A percentile compares a stretch with the other conserved stretches of the same genome.
These are phyloP conservation scores for Aspergillus sp. DNA, from an alignment of 2,329 filamentous ascomycete species.

Conservation along the genomic window DNA sequence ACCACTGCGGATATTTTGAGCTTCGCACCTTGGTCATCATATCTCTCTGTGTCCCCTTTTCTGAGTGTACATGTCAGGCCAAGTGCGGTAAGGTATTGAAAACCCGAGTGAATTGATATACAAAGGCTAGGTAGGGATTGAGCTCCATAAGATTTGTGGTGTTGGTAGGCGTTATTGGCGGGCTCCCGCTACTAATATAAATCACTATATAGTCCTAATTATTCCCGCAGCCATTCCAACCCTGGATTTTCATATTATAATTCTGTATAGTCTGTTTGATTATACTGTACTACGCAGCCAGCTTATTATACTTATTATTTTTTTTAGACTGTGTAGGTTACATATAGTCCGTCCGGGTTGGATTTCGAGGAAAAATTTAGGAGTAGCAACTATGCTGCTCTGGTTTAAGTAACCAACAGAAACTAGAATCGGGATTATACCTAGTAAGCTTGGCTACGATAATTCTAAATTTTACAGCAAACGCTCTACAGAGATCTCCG, in stretches of 20 bases:
- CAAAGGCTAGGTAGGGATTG: constrained; percentile 23
- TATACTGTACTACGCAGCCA: constrained; percentile 1
- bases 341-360: constrained; percentile 35
- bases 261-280: constrained; percentile 29
- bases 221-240: constrained; percentile 36
- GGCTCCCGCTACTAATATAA: neutral
- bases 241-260: constrained; percentile 43
- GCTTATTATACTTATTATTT: constrained; percentile 30
- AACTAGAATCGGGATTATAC: neutral
- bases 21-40: no score
- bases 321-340: constrained; percentile 27
- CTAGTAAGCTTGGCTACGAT: neutral
- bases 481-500: neutral
- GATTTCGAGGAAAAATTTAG: constrained; percentile 30
- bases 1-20: no score
- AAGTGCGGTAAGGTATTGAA: no score
- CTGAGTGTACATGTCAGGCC: no score
- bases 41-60: no score
- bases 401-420: neutral
- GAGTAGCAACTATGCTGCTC: neutral
- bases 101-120: no score
- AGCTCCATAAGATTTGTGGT: constrained; percentile 20
- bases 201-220: constrained; percentile 13
- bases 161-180: neutral
- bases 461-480: neutral